Evolutionary conservation across 2,329 filamentous ascomycete species (phyloP), one percentile per base, ranked within the genome.

Genomic region (Aureobasidium sp.): DNA sequence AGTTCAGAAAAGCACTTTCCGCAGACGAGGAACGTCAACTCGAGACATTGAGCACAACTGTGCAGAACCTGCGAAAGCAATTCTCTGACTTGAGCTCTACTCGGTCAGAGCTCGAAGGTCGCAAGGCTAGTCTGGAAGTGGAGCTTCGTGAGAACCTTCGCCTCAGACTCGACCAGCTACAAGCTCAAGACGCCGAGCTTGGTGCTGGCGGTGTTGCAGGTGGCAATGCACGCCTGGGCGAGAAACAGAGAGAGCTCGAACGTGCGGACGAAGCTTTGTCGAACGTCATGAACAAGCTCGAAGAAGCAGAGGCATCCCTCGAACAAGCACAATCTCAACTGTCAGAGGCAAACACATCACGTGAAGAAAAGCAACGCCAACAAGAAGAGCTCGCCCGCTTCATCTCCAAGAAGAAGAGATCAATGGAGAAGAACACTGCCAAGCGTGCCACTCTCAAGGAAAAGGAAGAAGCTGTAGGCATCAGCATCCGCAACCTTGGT

Each of bases 1-100:
- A 95, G 27, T 99, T 97, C 78, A 95, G 96, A 77, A 97, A 96
- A 75, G 88, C 88, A 14, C 80, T 99, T 53, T 89, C 87, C 11
- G 77, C 83, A 8, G 84, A 86, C n/a, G 95, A 99, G 74, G 93
- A 97, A 73, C 79, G 81, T 44, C 86, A 89, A 69, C 80, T 99
- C 4, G 88, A 94, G 64, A 80, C 80, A 37, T 82, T 96, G 11
- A 87, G 85, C 62, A 77, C 78, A 5, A 81, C 81, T 14, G 85
- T 91, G 7, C 89, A 92, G 68, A 84, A 88, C 45, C 76, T 97
- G 48, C 85, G 90, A 65, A 87, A 85, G 66, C 84, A 92, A 68
- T 88, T 90, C 77, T 88, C 89, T 54, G 86, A 90, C 61, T 74
- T 91, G 49, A 91, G 88, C 69, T 84, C 82, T 61, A 81, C 84